These are phyloP conservation scores for Pythium aristosporum DNA, from an alignment of 352 stramenopile genomes.

Conservation along the genomic window DNA sequence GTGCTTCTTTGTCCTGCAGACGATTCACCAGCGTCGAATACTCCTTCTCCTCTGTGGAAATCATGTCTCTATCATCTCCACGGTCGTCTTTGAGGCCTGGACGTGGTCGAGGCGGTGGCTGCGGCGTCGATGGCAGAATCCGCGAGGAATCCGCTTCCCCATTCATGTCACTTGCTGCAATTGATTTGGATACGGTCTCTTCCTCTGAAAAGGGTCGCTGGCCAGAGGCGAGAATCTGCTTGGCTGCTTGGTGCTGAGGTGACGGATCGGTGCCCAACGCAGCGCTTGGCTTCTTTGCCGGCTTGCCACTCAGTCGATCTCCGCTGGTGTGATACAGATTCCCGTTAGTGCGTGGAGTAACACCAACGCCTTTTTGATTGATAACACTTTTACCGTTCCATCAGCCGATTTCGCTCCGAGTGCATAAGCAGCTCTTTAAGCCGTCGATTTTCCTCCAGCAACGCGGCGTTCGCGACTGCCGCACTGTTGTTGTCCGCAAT, in stretches of 20 bases:
- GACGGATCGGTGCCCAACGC: not conserved
- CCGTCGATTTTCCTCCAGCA: conserved; percentile 62
- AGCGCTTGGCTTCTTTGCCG: not conserved
- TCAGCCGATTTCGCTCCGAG: conserved; percentile 43
- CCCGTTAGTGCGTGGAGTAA: not conserved
- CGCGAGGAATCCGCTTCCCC: not conserved
- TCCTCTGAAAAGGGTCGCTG: conserved; percentile 24
- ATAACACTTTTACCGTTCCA: conserved; percentile 36
- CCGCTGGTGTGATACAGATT: not conserved
- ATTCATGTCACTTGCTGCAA: not conserved
- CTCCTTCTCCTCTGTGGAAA: conserved; percentile 14
- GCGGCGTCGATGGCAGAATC: not conserved
- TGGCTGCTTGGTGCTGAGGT: conserved; percentile 15
- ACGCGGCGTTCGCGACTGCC: conserved; percentile 39
- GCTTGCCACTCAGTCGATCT: not conserved
- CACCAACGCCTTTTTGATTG: not conserved
- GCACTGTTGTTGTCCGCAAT: conserved; percentile 24
- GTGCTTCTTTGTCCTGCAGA: conserved; percentile 58
- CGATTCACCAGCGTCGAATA: conserved; percentile 39
- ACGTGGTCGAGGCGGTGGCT: not conserved
- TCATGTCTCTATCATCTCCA: not conserved
- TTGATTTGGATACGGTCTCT: conserved; percentile 6
- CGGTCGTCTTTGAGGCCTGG: not conserved
- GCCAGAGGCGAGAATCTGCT: conserved; percentile 15
- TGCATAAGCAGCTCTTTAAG: conserved; percentile 61